Percentiles rank a stretch among this genome's conserved stretches.
phyloP scores from a whole-genome alignment of 495 filamentous ascomycete species.

The Friedmanniomyces simplex region DNA sequence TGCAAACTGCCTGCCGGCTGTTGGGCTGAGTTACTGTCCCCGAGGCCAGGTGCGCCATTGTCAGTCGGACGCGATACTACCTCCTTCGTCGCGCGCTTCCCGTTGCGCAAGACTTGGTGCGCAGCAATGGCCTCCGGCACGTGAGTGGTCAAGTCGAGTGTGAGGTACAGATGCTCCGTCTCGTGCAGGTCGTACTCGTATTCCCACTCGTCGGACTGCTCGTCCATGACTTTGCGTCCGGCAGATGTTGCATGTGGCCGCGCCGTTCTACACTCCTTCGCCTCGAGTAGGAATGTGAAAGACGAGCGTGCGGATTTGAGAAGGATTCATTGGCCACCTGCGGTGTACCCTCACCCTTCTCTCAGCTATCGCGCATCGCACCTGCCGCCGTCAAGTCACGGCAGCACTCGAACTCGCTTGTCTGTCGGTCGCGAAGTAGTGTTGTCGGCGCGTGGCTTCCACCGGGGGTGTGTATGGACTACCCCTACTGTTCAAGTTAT shows the following conservation, averaged over 20 bases:
- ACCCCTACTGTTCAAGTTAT: too few species aligned
- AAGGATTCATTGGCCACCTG: not conserved
- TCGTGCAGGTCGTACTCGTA: slow-evolving; percentile 52
- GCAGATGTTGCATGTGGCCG: not conserved
- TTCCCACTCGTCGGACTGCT: slow-evolving; percentile 48
- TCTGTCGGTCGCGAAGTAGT: too few species aligned
- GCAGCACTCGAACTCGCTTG: too few species aligned
- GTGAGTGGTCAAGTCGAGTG: slow-evolving; percentile 26
- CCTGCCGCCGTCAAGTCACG: too few species aligned
- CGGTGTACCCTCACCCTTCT: not conserved
- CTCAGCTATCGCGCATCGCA: too few species aligned
- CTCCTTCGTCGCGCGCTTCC: not conserved
- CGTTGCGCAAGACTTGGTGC: not conserved
- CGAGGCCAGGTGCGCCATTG: not conserved
- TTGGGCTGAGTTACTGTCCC: not conserved
- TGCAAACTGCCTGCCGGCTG: slow-evolving; percentile 45
- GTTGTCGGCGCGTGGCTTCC: too few species aligned
- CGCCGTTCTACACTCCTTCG: not conserved
- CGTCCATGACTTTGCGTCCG: slow-evolving; percentile 14
- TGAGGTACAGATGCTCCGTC: slow-evolving; percentile 41
- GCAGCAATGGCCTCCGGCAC: slow-evolving; percentile 11
- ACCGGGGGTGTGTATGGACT: too few species aligned
- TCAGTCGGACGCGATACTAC: not conserved
- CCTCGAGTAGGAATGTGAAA: not conserved
- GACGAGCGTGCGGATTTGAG: not conserved